These are phyloP conservation scores for sweet orange (Citrus sinensis) DNA, from an alignment of 345 rosid genomes.

Conservation along the genomic window DNA sequence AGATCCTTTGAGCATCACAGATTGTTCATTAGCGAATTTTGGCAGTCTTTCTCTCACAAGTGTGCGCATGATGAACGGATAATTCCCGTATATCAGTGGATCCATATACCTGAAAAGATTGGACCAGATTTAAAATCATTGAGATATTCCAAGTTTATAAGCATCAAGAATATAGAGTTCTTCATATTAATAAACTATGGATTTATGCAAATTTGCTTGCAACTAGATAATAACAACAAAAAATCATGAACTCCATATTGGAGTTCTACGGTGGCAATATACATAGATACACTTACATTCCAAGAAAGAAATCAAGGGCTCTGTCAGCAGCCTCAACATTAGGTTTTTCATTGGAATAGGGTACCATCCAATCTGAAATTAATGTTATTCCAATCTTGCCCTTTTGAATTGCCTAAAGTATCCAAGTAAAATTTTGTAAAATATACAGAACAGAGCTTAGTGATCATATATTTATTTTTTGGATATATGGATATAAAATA, in stretches of 20 bases:
- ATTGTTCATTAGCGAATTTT: background rate
- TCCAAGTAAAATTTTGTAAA: no score
- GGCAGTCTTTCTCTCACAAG: background rate
- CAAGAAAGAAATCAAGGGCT: background rate
- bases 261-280: background rate
- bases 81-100: background rate
- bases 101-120: background rate
- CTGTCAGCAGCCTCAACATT: background rate
- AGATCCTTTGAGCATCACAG: constrained; percentile 25
- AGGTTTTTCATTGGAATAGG: background rate
- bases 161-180: no score
- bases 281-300: background rate
- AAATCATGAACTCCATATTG: no score
- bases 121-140: no score
- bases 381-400: constrained; percentile 33
- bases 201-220: no score
- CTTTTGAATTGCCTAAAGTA: constrained; percentile 28
- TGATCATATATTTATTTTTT: no score
- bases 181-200: no score
- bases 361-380: background rate
- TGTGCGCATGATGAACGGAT: background rate
- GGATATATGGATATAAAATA: no score
- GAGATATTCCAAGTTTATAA: no score
- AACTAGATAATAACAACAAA: no score
- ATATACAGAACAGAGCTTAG: no score